Evolutionary conservation across 2,329 filamentous ascomycete species (phyloP).

Genomic region (Trichoderma polysporum): DNA sequence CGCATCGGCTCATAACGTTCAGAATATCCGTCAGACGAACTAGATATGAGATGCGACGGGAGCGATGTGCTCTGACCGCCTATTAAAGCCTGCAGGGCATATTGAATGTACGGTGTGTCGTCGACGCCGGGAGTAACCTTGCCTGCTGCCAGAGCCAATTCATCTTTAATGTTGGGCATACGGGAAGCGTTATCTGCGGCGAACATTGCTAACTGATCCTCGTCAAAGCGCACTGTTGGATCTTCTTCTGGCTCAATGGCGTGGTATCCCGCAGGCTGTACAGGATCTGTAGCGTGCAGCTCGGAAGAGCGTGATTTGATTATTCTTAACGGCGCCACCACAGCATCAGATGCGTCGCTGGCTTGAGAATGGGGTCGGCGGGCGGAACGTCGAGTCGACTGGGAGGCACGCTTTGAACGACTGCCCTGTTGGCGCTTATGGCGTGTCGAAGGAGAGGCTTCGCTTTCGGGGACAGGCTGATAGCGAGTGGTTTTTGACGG

Average conservation of each 20-base stretch:
- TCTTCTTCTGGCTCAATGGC: conserved; percentile 1
- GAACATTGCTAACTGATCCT: conserved; percentile 42
- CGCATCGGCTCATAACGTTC: conserved; percentile 32
- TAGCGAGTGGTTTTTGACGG: conserved; percentile 12
- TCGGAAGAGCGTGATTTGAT: conserved; percentile 40
- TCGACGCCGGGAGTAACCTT: conserved; percentile 74
- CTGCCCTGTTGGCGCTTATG: conserved; percentile 16
- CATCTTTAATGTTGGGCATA: conserved; percentile 50
- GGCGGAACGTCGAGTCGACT: conserved; percentile 25
- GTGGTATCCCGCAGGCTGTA: conserved; percentile 25
- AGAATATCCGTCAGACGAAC: conserved; percentile 34
- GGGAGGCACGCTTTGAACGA: conserved; percentile 1
- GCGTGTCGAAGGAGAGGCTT: conserved; percentile 14
- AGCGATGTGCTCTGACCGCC: conserved; percentile 64
- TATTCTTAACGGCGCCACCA: conserved; percentile 35
- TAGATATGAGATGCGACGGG: conserved; percentile 50
- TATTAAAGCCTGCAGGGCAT: conserved; percentile 85
- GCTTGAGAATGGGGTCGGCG: conserved; percentile 35
- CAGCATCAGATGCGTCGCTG: conserved; percentile 29
- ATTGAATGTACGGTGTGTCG: conserved; percentile 83
- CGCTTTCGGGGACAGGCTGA: conserved; percentile 15
- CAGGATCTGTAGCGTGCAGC: conserved; percentile 45
- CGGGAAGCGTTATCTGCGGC: conserved; percentile 34
- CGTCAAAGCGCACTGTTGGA: conserved; percentile 38
- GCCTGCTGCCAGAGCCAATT: conserved; percentile 49